These are phyloP conservation scores for Malus hybrid DNA, from an alignment of 331 rosid genomes.

Conservation along the genomic window DNA sequence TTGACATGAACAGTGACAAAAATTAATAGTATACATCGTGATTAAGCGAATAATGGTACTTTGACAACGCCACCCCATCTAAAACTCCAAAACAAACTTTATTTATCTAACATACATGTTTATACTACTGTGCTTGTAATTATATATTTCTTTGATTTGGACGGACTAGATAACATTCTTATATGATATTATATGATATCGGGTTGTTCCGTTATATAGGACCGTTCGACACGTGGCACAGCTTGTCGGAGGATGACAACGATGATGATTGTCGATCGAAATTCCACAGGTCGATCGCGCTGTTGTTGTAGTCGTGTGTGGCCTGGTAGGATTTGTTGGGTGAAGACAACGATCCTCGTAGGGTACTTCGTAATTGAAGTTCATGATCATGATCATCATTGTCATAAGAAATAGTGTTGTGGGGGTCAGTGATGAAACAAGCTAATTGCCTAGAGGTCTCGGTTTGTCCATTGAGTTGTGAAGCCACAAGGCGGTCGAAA, in stretches of 20 bases:
- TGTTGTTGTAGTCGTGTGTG: slow-evolving; percentile 34
- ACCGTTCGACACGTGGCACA: slow-evolving; percentile 60
- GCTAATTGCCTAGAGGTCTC: slow-evolving; percentile 32
- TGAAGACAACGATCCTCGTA: slow-evolving; percentile 27
- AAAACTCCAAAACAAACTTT: slow-evolving; percentile 1
- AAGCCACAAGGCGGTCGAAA: slow-evolving; percentile 70
- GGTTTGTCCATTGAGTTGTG: slow-evolving; percentile 61
- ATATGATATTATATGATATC: slow-evolving; percentile 9
- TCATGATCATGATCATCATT: slow-evolving; percentile 22
- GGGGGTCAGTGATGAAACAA: slow-evolving; percentile 44
- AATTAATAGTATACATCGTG: slow-evolving; percentile 49
- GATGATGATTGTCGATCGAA: slow-evolving; percentile 47
- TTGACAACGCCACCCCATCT: slow-evolving; percentile 62
- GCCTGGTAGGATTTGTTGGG: slow-evolving; percentile 25
- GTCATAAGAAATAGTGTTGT: slow-evolving; percentile 21
- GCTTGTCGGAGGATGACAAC: slow-evolving; percentile 52
- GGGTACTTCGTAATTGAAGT: slow-evolving; percentile 21
- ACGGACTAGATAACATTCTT: not conserved
- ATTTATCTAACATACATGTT: slow-evolving; percentile 8
- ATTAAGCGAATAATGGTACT: slow-evolving; percentile 35
- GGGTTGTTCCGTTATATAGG: slow-evolving; percentile 24
- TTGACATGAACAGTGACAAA: slow-evolving; percentile 6
- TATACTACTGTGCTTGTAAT: slow-evolving; percentile 27
- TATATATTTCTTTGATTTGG: slow-evolving; percentile 12
- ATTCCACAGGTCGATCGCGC: slow-evolving; percentile 70